These are phyloP conservation scores for Microsporum canis DNA, from an alignment of 2,329 filamentous ascomycete species.

Conservation along the genomic window DNA sequence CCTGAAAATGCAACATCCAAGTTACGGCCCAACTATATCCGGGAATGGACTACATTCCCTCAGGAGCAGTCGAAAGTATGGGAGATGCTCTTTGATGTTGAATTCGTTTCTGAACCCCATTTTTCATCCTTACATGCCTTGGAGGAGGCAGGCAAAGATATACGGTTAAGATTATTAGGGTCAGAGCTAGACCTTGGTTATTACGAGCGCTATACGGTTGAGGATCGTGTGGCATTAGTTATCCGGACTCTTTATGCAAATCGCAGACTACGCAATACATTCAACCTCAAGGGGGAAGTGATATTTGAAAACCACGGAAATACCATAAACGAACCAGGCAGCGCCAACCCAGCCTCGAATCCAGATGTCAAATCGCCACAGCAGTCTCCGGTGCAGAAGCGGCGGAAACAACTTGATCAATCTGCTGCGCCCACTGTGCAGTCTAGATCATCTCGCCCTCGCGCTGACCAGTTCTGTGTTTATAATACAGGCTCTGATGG, in stretches of 20 bases:
- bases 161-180: constrained; percentile 3
- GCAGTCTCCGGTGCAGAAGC: constrained; percentile 1
- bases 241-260: constrained; percentile 2
- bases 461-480: constrained; percentile 27
- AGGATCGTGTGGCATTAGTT: constrained; percentile 4
- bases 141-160: constrained; percentile 4
- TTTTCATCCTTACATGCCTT: constrained; percentile 9
- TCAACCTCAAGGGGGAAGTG: constrained; percentile 10
- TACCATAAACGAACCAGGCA: constrained; percentile 5
- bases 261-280: constrained; percentile 4
- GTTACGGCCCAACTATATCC: constrained; percentile 11
- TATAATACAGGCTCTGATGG: constrained; percentile 19
- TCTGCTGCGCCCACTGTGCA: constrained; percentile 1
- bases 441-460: constrained; percentile 15
- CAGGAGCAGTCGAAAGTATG: constrained; percentile 9
- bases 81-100: background rate
- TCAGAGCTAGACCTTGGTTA: constrained; percentile 13
- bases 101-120: constrained; percentile 9
- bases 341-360: background rate
- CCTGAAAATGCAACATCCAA: constrained; percentile 12
- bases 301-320: constrained; percentile 16
- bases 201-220: constrained; percentile 10
- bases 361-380: background rate
- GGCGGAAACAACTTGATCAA: background rate
- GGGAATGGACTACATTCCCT: constrained; percentile 9